Conservation (phyloP, 768 basidiomycete genomes). For the Pleurotus pulmonarius region DNA sequence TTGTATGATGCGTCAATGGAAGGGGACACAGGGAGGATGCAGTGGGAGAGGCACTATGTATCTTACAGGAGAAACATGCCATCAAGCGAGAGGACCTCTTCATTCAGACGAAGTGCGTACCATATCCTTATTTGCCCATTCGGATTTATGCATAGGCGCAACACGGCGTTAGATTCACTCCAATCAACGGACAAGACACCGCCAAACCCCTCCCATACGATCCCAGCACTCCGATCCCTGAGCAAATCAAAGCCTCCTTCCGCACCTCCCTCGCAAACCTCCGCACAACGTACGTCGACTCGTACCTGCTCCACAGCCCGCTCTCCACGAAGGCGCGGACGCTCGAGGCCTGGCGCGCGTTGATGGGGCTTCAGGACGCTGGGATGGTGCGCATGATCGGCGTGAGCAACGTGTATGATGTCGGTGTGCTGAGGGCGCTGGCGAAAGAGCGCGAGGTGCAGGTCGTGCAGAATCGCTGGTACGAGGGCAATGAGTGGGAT, state of each 20-base stretch:
- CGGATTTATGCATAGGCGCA: too few species aligned
- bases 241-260: slow-evolving; percentile 64
- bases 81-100: slow-evolving; percentile 69
- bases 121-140: background rate
- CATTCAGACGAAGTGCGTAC: slow-evolving; percentile 71
- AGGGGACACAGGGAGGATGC: slow-evolving; percentile 59
- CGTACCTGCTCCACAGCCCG: slow-evolving; percentile 78
- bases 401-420: slow-evolving; percentile 76
- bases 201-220: slow-evolving; percentile 74
- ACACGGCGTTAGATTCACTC: slow-evolving; percentile 56
- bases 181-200: slow-evolving; percentile 68
- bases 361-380: slow-evolving; percentile 59
- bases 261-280: slow-evolving; percentile 64
- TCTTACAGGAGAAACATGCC: slow-evolving; percentile 50
- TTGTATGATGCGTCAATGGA: background rate
- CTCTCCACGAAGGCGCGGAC: slow-evolving; percentile 55
- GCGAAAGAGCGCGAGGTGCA: slow-evolving; percentile 54
- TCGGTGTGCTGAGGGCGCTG: slow-evolving; percentile 47
- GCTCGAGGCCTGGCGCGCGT: slow-evolving; percentile 63
- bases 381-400: slow-evolving; percentile 67
- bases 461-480: slow-evolving; percentile 85
- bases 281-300: slow-evolving; percentile 70
- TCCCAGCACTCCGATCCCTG: slow-evolving; percentile 41
- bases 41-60: slow-evolving; percentile 69
- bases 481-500: slow-evolving; percentile 78